Conservation (phyloP, 2,329 filamentous ascomycete genomes). For the Aspergillus cejpii region DNA sequence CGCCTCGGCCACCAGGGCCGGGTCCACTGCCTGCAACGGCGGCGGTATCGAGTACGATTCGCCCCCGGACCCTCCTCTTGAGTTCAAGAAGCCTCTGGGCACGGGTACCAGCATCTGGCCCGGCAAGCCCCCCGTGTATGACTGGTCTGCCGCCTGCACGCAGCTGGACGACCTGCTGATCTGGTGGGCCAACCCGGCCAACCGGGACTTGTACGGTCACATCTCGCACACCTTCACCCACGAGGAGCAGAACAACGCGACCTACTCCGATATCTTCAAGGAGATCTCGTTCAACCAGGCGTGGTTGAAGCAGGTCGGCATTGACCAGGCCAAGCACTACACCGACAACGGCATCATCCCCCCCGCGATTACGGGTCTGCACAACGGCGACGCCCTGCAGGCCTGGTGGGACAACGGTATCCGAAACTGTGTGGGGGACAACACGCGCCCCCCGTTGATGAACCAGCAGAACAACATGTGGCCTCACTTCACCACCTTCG, state of each 20-base stretch:
- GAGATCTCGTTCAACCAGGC: constrained; percentile 57
- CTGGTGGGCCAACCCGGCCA: constrained; percentile 50
- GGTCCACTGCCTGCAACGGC: constrained; percentile 24
- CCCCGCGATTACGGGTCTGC: constrained; percentile 57
- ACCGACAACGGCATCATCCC: constrained; percentile 54
- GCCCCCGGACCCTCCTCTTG: constrained; percentile 43
- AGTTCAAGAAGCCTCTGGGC: constrained; percentile 48
- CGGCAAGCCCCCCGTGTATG: constrained; percentile 39
- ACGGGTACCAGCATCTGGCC: constrained; percentile 49
- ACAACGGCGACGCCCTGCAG: constrained; percentile 57
- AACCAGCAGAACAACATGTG: constrained; percentile 51
- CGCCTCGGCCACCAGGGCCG: constrained; percentile 20
- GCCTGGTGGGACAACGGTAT: constrained; percentile 58
- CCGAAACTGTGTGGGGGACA: constrained; percentile 56
- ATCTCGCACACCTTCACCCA: constrained; percentile 61
- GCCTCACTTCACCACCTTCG: constrained; percentile 49
- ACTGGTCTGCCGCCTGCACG: constrained; percentile 47
- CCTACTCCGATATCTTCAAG: constrained; percentile 50
- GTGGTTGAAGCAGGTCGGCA: constrained; percentile 51
- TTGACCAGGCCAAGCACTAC: constrained; percentile 44
- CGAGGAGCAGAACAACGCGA: constrained; percentile 53
- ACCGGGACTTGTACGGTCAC: constrained; percentile 51
- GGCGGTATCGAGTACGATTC: constrained; percentile 44
- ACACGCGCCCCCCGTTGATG: constrained; percentile 51
- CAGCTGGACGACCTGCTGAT: constrained; percentile 45